Conservation (phyloP, 148 eudicot species). For the Amaranthus hypochondriacus region DNA sequence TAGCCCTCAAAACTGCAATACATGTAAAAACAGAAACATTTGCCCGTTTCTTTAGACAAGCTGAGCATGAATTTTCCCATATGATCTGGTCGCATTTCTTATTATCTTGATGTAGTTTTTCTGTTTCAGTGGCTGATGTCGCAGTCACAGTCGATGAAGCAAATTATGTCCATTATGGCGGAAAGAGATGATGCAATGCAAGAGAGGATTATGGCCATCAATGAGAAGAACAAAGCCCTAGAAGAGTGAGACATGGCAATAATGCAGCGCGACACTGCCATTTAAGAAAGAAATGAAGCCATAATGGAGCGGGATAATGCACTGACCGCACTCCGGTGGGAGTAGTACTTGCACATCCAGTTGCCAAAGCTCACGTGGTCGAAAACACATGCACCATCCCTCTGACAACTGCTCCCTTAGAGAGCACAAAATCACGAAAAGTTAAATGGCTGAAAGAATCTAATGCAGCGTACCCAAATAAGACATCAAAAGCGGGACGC, state of each 20-base stretch:
- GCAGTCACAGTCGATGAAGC: slow-evolving; percentile 93
- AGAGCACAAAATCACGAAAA: slow-evolving; percentile 46
- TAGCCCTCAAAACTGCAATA: slow-evolving; percentile 1
- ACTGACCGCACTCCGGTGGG: slow-evolving; percentile 56
- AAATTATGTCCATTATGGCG: slow-evolving; percentile 90
- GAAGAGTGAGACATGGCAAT: slow-evolving; percentile 91
- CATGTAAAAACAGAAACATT: background rate
- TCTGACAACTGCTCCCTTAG: slow-evolving; percentile 38
- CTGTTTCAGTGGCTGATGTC: slow-evolving; percentile 83
- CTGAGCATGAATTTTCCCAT: background rate
- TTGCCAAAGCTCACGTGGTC: slow-evolving; percentile 56
- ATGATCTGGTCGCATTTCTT: background rate
- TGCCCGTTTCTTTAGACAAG: background rate
- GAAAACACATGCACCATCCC: slow-evolving; percentile 73
- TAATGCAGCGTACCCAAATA: slow-evolving; percentile 34
- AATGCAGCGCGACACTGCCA: slow-evolving; percentile 77
- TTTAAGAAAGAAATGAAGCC: slow-evolving; percentile 75
- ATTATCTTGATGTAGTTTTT: background rate
- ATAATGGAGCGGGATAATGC: slow-evolving; percentile 82
- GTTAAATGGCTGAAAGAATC: slow-evolving; percentile 58
- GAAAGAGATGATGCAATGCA: slow-evolving; percentile 95
- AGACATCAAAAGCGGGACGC: slow-evolving; percentile 46
- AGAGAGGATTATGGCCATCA: slow-evolving; percentile 80
- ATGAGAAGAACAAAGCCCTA: slow-evolving; percentile 80
- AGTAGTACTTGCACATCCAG: slow-evolving; percentile 58